Conservation (phyloP, 352 stramenopile species). For the Pythium aquatile region DNA sequence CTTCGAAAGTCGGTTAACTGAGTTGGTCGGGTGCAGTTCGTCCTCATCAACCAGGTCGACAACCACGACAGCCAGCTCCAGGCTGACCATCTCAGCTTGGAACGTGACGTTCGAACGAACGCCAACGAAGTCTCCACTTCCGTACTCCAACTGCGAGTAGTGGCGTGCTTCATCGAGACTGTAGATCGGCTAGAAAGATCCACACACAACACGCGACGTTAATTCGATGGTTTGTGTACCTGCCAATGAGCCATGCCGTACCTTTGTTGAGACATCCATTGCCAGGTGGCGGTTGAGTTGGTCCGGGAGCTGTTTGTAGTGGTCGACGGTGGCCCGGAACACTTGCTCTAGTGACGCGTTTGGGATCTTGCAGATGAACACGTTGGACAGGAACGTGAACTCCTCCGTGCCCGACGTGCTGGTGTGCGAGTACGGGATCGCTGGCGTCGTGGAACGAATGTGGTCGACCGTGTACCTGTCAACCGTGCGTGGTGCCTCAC, state of each 20-base stretch:
- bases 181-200: constrained; percentile 22
- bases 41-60: constrained; percentile 48
- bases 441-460: constrained; percentile 28
- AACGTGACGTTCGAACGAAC: constrained; percentile 36
- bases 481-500: constrained; percentile 29
- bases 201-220: background rate
- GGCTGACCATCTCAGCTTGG: constrained; percentile 34
- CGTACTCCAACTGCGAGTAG: constrained; percentile 41
- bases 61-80: constrained; percentile 36
- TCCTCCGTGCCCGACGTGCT: constrained; percentile 23
- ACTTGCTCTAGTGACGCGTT: constrained; percentile 33
- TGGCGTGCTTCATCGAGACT: constrained; percentile 30
- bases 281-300: constrained; percentile 38
- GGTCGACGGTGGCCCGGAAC: constrained; percentile 35
- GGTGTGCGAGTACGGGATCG: constrained; percentile 46
- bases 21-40: constrained; percentile 34
- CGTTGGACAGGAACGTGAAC: constrained; percentile 47
- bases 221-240: background rate
- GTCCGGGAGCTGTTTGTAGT: constrained; percentile 32
- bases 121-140: constrained; percentile 42
- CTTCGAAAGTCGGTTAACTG: constrained; percentile 31
- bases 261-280: constrained; percentile 33
- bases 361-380: constrained; percentile 57
- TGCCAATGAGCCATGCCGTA: constrained; percentile 1
- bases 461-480: constrained; percentile 42